Percentiles rank a stretch among this genome's conserved stretches.
Conservation (phyloP, 805 yeast species). For the Yamadazyma philogaea region DNA sequence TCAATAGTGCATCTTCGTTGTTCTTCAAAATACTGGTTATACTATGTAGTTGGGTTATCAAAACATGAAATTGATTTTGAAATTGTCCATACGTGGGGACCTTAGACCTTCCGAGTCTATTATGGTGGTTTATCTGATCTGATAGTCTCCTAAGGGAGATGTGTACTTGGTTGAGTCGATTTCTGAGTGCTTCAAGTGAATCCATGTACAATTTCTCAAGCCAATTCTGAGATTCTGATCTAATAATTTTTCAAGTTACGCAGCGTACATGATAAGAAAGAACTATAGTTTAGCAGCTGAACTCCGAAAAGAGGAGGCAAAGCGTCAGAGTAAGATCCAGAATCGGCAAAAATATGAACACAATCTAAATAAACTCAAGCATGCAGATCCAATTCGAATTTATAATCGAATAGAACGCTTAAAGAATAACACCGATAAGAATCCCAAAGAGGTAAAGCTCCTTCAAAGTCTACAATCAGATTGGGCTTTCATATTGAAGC, state of each 20-base stretch:
- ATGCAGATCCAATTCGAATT: slow-evolving; percentile 34
- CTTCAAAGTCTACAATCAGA: slow-evolving; percentile 34
- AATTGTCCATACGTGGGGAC: slow-evolving; percentile 57
- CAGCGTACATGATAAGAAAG: slow-evolving; percentile 21
- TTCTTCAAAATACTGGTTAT: slow-evolving; percentile 66
- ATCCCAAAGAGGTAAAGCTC: slow-evolving; percentile 12
- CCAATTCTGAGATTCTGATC: slow-evolving; percentile 8
- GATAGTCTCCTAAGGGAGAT: slow-evolving; percentile 36
- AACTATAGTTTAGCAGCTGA: slow-evolving; percentile 38
- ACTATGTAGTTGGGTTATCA: slow-evolving; percentile 77
- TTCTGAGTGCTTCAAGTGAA: slow-evolving; percentile 39
- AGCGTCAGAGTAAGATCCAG: slow-evolving; percentile 34
- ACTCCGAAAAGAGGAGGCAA: slow-evolving; percentile 33
- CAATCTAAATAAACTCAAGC: slow-evolving; percentile 22
- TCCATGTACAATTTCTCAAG: slow-evolving; percentile 25
- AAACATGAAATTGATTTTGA: slow-evolving; percentile 80
- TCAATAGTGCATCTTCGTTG: slow-evolving; percentile 54
- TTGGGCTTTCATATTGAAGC: slow-evolving; percentile 35
- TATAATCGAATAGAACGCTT: slow-evolving; percentile 32
- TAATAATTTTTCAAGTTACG: slow-evolving; percentile 17
- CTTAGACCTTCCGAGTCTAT: slow-evolving; percentile 32
- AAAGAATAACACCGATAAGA: slow-evolving; percentile 12
- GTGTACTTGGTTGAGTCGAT: slow-evolving; percentile 41
- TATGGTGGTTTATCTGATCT: slow-evolving; percentile 36
- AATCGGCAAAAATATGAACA: slow-evolving; percentile 34